These are phyloP conservation scores for Lepidium aucheri DNA, from an alignment of 345 rosid genomes.

Conservation along the genomic window DNA sequence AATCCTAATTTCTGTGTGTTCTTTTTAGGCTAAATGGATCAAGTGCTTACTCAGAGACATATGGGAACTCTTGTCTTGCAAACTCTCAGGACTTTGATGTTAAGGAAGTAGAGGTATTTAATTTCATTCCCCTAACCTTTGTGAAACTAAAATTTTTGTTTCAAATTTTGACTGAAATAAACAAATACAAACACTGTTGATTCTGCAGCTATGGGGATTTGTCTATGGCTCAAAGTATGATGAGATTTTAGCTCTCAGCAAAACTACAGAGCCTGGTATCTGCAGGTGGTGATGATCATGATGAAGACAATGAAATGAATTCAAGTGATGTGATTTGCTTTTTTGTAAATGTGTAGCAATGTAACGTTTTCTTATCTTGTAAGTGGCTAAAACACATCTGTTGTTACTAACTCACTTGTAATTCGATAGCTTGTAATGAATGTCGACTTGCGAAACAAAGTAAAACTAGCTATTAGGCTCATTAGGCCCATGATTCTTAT, in stretches of 20 bases:
- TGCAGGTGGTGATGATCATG: slow-evolving; percentile 55
- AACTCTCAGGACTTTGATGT: slow-evolving; percentile 76
- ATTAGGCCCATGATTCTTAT: too few relatives aligned
- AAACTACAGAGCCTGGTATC: slow-evolving; percentile 60
- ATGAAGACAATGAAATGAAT: too few relatives aligned
- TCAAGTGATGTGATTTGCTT: not conserved
- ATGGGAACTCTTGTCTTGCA: slow-evolving; percentile 88
- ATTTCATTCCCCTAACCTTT: not conserved
- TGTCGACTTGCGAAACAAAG: too few relatives aligned
- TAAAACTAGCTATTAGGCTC: too few relatives aligned
- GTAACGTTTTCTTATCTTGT: not conserved
- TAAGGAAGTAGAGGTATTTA: slow-evolving; percentile 79
- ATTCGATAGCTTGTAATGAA: too few relatives aligned
- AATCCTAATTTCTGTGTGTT: not conserved
- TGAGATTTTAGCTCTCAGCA: slow-evolving; percentile 65
- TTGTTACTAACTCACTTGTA: not conserved
- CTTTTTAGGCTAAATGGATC: slow-evolving; percentile 65
- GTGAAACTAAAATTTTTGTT: too few relatives aligned
- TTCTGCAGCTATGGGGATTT: slow-evolving; percentile 84
- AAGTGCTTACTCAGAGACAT: slow-evolving; percentile 87
- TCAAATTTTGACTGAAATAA: not conserved
- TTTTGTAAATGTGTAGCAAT: slow-evolving; percentile 13
- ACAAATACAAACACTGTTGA: not conserved
- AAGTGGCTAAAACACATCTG: not conserved
- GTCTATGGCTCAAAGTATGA: slow-evolving; percentile 78